A percentile compares a stretch with the other conserved stretches of the same genome.
These are phyloP conservation scores for Serendipita sp. DNA, from an alignment of 768 basidiomycete genomes.

Conservation along the genomic window DNA sequence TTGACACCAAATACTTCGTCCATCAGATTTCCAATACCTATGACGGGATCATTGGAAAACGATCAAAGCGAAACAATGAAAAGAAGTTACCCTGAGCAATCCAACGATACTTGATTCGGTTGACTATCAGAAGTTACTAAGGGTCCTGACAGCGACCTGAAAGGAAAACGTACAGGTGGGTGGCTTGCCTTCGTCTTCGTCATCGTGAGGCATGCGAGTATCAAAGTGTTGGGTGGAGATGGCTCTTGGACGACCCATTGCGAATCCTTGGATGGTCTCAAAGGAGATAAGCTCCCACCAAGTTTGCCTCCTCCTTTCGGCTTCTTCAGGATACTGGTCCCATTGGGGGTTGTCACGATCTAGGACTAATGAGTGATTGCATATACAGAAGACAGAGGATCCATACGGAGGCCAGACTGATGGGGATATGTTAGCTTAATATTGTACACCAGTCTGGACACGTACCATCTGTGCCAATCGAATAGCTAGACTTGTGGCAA, in stretches of 20 bases:
- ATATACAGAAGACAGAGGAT: background rate
- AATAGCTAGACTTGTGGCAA: background rate
- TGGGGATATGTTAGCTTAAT: background rate
- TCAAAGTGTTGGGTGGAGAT: background rate
- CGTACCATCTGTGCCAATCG: background rate
- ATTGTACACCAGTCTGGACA: background rate
- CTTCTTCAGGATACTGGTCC: background rate
- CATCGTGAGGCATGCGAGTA: background rate
- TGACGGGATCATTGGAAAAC: too few relatives aligned
- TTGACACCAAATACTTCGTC: conserved; percentile 1
- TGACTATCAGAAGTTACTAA: conserved; percentile 1
- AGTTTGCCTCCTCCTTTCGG: background rate
- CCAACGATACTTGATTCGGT: background rate
- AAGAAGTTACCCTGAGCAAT: background rate
- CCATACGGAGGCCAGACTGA: background rate
- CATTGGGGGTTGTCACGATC: conserved; percentile 2
- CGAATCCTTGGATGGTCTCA: background rate
- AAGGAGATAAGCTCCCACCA: conserved; percentile 3
- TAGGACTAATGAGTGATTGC: background rate
- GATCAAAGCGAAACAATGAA: too few relatives aligned
- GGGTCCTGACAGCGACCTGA: background rate
- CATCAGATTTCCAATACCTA: background rate
- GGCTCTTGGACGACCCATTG: background rate
- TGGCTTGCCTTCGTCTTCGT: background rate
- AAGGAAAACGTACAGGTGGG: background rate